Base-by-base conservation (phyloP, 2,329 filamentous ascomycete genomes). In the Verticillium isaacii region DNA sequence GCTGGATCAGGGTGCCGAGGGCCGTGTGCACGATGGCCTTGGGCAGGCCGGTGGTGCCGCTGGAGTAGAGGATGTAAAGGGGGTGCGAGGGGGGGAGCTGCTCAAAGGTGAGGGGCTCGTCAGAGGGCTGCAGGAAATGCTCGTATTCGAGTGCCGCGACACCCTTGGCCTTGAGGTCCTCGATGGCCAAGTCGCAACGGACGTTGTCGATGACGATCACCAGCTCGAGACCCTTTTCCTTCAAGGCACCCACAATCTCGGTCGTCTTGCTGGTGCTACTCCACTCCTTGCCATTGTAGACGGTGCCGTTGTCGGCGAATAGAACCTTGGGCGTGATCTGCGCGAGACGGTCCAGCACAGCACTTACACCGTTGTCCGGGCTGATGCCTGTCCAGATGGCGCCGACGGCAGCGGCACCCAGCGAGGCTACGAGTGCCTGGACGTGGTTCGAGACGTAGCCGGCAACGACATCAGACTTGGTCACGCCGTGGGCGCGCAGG, bases 1-100 rank as follows among this genome's bases (percentile, higher is more conserved):
- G 95, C 74, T 98, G 94, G 58, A 98, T 84, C 7, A 99, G 80
- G 0, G 94, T 97, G 7, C 95, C 95, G 14, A 95, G 84, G 0
- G 92, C 89, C 0, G 92, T 94, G 74, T 99, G 95, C 1, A 97
- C 89, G 66, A 99, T 98, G 66, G 93, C 94, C 75, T 98, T 98
- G 7, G 95, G 94, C 19, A 88, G 78, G 15, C 85, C 85, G 0
- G 95, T 98, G 0, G 95, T 99, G 25, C 95, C 95, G 56, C 90
- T 94, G 1, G 91, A 96, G 76, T 96, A 99, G 37, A 98, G 83
- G 56, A 99, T 93, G 71, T 97, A 98, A 3, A 97, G 86, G 0
- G 94, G 94, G 67, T 97, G 92, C 23, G 94, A 91, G 1, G 95
- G 89, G 1, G 87, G 84, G 9, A 98, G 84, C 72, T 93, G 91